phyloP scores from a whole-genome alignment of 441 rosid species.

The Caryocar brasiliense region DNA sequence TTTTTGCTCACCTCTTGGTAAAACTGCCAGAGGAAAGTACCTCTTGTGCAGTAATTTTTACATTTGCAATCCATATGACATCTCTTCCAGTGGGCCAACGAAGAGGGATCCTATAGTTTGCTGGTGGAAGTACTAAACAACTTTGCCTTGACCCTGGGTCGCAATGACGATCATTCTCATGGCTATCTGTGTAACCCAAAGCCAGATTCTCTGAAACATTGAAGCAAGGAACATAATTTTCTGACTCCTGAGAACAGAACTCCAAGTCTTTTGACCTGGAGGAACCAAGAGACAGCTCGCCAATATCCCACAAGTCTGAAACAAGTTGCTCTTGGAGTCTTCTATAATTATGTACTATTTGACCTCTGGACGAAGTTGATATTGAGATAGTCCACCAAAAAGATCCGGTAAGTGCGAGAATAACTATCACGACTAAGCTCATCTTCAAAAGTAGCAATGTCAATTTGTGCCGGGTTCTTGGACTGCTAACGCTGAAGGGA shows the following conservation, averaged over 20 bases:
- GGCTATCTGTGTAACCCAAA: conserved; percentile 39
- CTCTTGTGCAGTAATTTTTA: conserved; percentile 81
- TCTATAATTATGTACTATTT: conserved; percentile 63
- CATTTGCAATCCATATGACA: conserved; percentile 87
- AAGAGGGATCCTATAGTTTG: conserved; percentile 74
- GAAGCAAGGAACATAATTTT: conserved; percentile 80
- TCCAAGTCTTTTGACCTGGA: conserved; percentile 70
- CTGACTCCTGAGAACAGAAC: conserved; percentile 56
- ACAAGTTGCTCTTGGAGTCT: conserved; percentile 88
- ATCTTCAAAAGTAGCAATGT: conserved; percentile 51
- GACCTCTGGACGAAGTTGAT: conserved; percentile 64
- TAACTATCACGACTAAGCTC: conserved; percentile 59
- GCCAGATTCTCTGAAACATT: conserved; percentile 58
- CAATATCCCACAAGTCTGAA: conserved; percentile 83
- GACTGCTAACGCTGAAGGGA: conserved; percentile 35
- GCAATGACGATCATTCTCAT: conserved; percentile 59
- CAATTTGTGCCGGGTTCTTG: conserved; percentile 57
- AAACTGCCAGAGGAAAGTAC: conserved; percentile 92
- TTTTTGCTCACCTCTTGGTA: conserved; percentile 62
- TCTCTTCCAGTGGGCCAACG: conserved; percentile 98
- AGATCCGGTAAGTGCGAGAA: conserved; percentile 70
- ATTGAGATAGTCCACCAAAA: conserved; percentile 90
- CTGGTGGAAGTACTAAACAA: conserved; percentile 70
- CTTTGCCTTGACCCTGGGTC: conserved; percentile 40
- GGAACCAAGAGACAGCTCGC: conserved; percentile 77